These are phyloP conservation scores for Plasmodium fragile DNA, from an alignment of 169 alveolate genomes.

Conservation along the genomic window DNA sequence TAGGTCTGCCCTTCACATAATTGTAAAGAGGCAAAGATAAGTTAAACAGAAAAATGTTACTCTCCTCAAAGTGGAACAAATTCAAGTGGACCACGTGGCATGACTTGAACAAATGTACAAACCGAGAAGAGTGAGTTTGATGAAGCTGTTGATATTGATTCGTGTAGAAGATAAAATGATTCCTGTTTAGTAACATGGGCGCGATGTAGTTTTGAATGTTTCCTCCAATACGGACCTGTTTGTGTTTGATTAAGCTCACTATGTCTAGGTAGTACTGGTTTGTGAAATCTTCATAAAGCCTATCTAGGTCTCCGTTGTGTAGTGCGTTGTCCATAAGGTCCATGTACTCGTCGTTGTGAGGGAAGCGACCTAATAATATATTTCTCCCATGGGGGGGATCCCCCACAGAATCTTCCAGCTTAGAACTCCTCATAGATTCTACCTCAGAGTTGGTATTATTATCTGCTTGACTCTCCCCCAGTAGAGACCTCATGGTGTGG, in stretches of 20 bases:
- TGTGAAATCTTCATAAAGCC: constrained; percentile 8
- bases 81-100: constrained; percentile 7
- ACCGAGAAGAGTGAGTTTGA: not conserved
- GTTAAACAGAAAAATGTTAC: not conserved
- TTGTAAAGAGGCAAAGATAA: constrained; percentile 9
- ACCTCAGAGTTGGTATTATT: not conserved
- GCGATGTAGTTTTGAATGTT: constrained; percentile 27
- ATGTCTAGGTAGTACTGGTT: constrained; percentile 26
- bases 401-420: not conserved
- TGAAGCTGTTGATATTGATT: not conserved
- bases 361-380: not conserved
- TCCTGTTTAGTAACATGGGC: constrained; percentile 1
- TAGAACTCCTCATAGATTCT: not conserved
- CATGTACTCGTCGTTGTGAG: not conserved
- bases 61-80: constrained; percentile 8
- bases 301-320: constrained; percentile 25
- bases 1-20: constrained; percentile 1
- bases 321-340: constrained; percentile 3
- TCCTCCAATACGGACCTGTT: constrained; percentile 9
- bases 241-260: constrained; percentile 23
- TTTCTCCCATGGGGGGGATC: not conserved
- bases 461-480: not conserved
- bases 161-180: constrained; percentile 24
- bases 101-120: constrained; percentile 6
- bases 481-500: not conserved